Conservation (phyloP, 2,329 filamentous ascomycete genomes). For the Ophiostoma himal-ulmi region DNA sequence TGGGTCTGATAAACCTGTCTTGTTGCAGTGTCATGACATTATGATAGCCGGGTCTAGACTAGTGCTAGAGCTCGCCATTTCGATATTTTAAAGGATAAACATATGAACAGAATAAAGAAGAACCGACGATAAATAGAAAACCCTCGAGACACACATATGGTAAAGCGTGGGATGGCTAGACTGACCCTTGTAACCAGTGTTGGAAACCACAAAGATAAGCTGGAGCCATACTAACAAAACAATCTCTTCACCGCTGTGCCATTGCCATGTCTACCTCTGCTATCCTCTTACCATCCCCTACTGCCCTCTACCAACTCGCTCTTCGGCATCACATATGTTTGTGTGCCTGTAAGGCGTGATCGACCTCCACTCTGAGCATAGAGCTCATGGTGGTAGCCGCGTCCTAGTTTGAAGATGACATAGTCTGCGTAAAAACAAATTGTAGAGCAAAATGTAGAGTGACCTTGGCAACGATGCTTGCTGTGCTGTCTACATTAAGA, state of each 20-base stretch:
- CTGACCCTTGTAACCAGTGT: neutral
- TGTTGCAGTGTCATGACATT: neutral
- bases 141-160: neutral
- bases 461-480: neutral
- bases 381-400: neutral
- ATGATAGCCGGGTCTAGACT: neutral
- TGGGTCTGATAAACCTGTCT: no score
- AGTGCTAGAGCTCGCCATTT: neutral
- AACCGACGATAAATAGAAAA: neutral
- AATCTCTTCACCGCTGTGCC: neutral
- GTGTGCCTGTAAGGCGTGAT: slow-evolving; percentile 19
- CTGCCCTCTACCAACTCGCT: neutral
- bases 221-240: neutral
- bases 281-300: neutral
- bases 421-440: neutral
- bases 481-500: neutral
- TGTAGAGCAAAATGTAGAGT: neutral
- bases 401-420: neutral
- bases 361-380: slow-evolving; percentile 17
- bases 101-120: neutral
- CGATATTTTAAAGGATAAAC: no score
- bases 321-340: neutral
- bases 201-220: neutral
- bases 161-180: neutral
- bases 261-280: neutral